These are phyloP conservation scores for Penicillium manginii DNA, from an alignment of 495 filamentous ascomycete genomes.

Conservation along the genomic window DNA sequence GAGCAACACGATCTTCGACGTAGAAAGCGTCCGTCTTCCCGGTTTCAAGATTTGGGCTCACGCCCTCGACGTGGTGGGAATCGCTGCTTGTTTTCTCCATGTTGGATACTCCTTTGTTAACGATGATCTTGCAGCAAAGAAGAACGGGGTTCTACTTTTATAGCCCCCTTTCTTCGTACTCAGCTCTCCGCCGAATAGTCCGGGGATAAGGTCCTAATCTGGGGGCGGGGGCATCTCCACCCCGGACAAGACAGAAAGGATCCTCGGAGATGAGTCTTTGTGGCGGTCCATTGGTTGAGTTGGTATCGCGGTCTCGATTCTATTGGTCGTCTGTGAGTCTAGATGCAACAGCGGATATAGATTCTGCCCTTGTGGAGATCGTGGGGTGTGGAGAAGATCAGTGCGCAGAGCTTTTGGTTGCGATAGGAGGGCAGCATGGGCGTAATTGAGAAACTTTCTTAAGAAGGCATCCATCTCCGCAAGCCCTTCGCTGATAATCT, in stretches of 20 bases:
- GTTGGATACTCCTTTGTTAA: neutral
- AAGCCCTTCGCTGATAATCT: no score
- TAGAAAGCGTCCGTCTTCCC: conserved; percentile 24
- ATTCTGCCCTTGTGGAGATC: conserved; percentile 19
- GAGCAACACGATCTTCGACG: conserved; percentile 25
- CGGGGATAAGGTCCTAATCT: neutral
- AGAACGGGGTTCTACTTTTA: neutral
- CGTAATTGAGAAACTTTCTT: no score
- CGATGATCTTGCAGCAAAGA: neutral
- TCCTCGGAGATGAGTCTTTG: neutral
- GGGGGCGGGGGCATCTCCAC: conserved; percentile 11
- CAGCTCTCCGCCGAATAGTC: neutral
- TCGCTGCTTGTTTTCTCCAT: conserved; percentile 25
- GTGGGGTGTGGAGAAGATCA: conserved; percentile 10
- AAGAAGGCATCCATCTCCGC: no score
- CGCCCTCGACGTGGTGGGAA: conserved; percentile 24
- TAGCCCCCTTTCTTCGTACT: neutral
- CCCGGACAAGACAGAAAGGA: conserved; percentile 5
- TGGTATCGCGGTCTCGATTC: neutral
- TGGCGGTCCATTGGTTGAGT: neutral
- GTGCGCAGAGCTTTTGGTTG: neutral
- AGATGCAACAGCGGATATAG: conserved; percentile 7
- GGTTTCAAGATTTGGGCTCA: conserved; percentile 12
- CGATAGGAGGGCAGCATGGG: no score
- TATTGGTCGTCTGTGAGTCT: conserved; percentile 1